Evolutionary conservation across 1,139 yeast species (phyloP), one percentile per base, ranked within the genome.

Genomic region (Candida tetrigidarum): DNA sequence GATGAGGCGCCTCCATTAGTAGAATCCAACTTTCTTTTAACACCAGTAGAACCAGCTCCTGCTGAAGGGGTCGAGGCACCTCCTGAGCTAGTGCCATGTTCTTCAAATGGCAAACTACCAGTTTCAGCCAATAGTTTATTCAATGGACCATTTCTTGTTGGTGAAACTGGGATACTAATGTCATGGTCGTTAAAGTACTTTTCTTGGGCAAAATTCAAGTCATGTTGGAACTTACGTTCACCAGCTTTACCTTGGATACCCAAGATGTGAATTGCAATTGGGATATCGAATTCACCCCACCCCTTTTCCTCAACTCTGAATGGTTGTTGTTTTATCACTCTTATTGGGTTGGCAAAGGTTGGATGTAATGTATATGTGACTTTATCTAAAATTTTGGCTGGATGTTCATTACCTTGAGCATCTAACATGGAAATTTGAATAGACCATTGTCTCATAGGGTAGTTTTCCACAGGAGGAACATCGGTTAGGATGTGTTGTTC

Each of bases 231-330:
- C 60, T 88, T 87, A 53, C 88, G 78, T 63, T 91, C 97, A 39
- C 97, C 98, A 43, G 86, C 87, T 59, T 86, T 87, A 49, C 96
- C 98, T 22, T 66, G 62, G 44, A 74, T 62, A 7, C 80, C 80
- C 27, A 87, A 78, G 47, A 88, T 74, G 54, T 86, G 88, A 47
- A 91, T 74, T 15, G 88, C 78, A 52, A 93, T 84, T 40, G 89
- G 90, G 60, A 93, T 79, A 62, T 92, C 97, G 60, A 92, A 92
- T 56, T 93, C 99, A 61, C 99, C 99, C 99, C 99, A 93, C 40
- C 99, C 99, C 71, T 90, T 86, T 66, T 93, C 99, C 62, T 84
- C 89, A 45, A 93, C 86, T 60, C 71, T 79, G 69, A 92, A 93
- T n/a, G 99, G 99, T 16, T 88, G 81, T 58, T 84, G 84, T 59